Base-by-base conservation (phyloP, 257 asterid species). In the Scutellaria minor region DNA sequence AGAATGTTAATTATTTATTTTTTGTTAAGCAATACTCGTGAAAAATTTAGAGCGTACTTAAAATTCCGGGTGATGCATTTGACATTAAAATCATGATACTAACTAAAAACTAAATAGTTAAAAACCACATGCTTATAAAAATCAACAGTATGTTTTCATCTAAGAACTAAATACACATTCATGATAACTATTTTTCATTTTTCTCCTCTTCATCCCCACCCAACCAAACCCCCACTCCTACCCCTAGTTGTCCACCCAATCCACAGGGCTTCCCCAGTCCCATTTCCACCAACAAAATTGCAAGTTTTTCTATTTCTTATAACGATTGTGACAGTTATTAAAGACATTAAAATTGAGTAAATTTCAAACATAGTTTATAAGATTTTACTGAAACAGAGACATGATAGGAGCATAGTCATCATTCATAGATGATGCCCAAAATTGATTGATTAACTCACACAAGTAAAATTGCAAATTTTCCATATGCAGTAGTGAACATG, bases 381-480 rank as follows among this genome's bases (percentile, higher is more conserved):
- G 55, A 63, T 52, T 31, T 44, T 47, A 62, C 7, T 31, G 10
- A 9, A 55, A 64, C 37, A 31, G 24, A 50, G 7, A 64, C n/a
- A 64, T 22, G 11, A 18, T 35, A n/a, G 5, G 51, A 67, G 42
- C 15, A 64, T 53, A 13, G 56, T 66, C 22, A 47, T 64, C 12
- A 54, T 44, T 65, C 37, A 44, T 35, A 47, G 53, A 47, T 8
- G 68, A 70, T 64, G 50, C 46, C 39, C 59, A 63, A 55, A 69
- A 2, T 31, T 31, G 37, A 31, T 0, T 15, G 39, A 20, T 12
- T 46, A 24, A 45, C 55, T 18, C 24, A 13, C 8, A 9, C 13
- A 48, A 15, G 71, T 24, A 52, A 73, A 62, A 27, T 41, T n/a
- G 78, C 7, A 39, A 65, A 46, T 35, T 63, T 48, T 70, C 72